phyloP scores from a whole-genome alignment of 768 basidiomycete genomes.

The Phanerochaete carnosa region DNA sequence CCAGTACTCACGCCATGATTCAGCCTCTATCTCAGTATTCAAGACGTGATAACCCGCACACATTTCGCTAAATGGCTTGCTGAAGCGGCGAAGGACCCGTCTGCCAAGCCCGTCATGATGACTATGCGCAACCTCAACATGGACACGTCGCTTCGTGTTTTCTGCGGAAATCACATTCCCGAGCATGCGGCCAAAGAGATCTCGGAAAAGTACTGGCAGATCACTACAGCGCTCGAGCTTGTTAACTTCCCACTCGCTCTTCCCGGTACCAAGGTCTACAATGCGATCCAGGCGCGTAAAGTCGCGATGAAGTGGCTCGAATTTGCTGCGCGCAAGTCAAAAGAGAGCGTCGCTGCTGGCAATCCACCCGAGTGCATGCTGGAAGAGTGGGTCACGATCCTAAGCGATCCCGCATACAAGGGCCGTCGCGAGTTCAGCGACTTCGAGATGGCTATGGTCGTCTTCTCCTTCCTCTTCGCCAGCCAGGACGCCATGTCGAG shows the following conservation, averaged over 20 bases:
- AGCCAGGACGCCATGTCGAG: constrained; percentile 98
- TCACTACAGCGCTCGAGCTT: constrained; percentile 92
- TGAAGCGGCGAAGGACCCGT: constrained; percentile 44
- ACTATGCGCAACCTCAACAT: constrained; percentile 92
- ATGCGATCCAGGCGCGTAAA: constrained; percentile 89
- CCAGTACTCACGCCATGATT: background rate
- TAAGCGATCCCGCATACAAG: constrained; percentile 64
- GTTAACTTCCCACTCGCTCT: constrained; percentile 97
- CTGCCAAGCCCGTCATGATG: constrained; percentile 75
- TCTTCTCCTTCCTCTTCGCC: constrained; percentile 96
- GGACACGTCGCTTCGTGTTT: constrained; percentile 94
- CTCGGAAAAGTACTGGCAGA: constrained; percentile 92
- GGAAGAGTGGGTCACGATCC: constrained; percentile 84
- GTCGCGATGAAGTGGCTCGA: constrained; percentile 76
- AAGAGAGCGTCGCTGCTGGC: constrained; percentile 77
- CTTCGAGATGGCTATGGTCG: constrained; percentile 94
- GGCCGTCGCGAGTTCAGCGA: constrained; percentile 86
- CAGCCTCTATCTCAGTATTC: constrained; percentile 81
- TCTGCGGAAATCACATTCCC: constrained; percentile 89
- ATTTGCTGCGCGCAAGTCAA: constrained; percentile 75
- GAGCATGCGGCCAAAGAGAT: constrained; percentile 77
- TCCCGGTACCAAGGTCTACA: constrained; percentile 95
- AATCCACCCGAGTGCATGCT: constrained; percentile 85
- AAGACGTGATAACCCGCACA: constrained; percentile 78
- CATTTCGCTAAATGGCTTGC: constrained; percentile 75